Evolutionary conservation across 306 rosid species (phyloP).

Genomic region (Elaeagnus macrophylla): DNA sequence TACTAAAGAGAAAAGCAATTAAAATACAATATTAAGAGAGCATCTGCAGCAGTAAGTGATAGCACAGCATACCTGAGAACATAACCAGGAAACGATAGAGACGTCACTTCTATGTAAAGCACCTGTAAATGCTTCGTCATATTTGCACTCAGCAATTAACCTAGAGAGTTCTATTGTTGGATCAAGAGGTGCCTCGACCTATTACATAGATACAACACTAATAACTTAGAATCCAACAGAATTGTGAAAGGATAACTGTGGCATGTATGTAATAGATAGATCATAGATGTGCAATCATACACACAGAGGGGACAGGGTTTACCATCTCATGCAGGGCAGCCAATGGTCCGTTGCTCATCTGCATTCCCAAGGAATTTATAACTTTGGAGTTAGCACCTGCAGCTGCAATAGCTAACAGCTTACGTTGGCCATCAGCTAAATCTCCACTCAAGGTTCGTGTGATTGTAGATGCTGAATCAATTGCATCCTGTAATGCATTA

Average conservation of each 20-base stretch:
- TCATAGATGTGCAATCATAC: too few species aligned
- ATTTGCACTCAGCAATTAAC: slow-evolving; percentile 44
- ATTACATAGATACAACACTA: slow-evolving; percentile 8
- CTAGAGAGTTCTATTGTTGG: slow-evolving; percentile 61
- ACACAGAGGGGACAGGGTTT: neutral
- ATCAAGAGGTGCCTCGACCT: slow-evolving; percentile 45
- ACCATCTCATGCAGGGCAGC: slow-evolving; percentile 46
- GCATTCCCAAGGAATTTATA: slow-evolving; percentile 37
- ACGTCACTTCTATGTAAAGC: slow-evolving; percentile 60
- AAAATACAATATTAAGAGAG: neutral
- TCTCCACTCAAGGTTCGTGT: slow-evolving; percentile 57
- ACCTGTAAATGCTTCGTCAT: slow-evolving; percentile 59
- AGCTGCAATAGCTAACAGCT: slow-evolving; percentile 43
- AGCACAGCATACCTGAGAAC: slow-evolving; percentile 51
- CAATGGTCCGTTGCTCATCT: slow-evolving; percentile 37
- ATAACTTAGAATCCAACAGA: slow-evolving; percentile 5
- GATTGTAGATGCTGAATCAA: slow-evolving; percentile 56
- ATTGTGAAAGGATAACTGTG: neutral
- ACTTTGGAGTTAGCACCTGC: slow-evolving; percentile 35
- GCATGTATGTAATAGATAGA: too few species aligned
- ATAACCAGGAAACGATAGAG: slow-evolving; percentile 62
- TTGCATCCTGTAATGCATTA: slow-evolving; percentile 44
- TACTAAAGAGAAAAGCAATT: neutral
- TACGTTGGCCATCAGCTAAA: slow-evolving; percentile 54
- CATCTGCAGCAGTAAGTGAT: neutral